phyloP scores from a whole-genome alignment of 768 basidiomycete genomes.

The Russula abietina region DNA sequence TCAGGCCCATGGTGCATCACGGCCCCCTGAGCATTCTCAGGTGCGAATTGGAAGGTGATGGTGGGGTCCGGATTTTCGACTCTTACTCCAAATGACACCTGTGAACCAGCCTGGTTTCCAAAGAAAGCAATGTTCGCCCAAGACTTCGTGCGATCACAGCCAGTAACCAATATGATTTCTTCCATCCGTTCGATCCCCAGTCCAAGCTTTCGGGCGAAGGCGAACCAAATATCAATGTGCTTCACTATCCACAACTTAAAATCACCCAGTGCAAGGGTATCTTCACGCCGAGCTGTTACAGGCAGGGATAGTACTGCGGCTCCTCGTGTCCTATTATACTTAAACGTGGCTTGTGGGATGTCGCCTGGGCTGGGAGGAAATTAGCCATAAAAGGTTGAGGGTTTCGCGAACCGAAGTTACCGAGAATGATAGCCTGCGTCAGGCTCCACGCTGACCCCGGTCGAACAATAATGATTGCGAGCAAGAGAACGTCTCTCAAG shows the following conservation, averaged over 20 bases:
- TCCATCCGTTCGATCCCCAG: constrained; percentile 2
- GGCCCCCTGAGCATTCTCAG: background rate
- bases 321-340: background rate
- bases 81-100: background rate
- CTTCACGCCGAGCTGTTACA: background rate
- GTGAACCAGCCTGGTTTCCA: background rate
- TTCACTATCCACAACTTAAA: constrained; percentile 3
- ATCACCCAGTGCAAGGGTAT: background rate
- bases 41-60: background rate
- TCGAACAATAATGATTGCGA: background rate
- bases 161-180: background rate
- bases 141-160: background rate
- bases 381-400: background rate
- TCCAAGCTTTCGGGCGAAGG: background rate
- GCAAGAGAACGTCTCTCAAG: background rate
- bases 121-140: background rate
- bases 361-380: background rate
- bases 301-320: constrained; percentile 5
- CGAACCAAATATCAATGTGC: background rate
- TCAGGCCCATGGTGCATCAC: background rate
- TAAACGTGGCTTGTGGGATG: background rate
- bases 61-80: background rate
- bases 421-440: background rate
- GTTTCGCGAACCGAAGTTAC: background rate
- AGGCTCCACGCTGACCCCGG: background rate